Evolutionary conservation across 306 rosid species (phyloP).

Genomic region (Rosa multiflora): DNA sequence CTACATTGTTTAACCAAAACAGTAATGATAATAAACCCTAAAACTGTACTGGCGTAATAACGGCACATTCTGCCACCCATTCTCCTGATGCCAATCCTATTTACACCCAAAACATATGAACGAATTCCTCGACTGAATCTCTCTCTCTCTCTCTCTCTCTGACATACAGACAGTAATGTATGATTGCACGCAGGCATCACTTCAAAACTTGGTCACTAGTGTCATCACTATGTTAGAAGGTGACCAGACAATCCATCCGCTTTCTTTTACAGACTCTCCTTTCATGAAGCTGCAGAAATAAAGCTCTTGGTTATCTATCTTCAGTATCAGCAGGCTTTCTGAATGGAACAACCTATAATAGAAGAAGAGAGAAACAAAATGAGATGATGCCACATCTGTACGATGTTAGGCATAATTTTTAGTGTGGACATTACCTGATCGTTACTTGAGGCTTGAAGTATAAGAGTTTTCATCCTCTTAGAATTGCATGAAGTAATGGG

Average conservation of each 20-base stretch:
- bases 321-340: conserved; percentile 27
- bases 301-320: conserved; percentile 29
- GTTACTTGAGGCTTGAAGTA: conserved; percentile 22
- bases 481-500: conserved; percentile 13
- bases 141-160: not conserved
- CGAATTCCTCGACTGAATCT: not conserved
- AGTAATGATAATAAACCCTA: not conserved
- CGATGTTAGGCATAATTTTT: not conserved
- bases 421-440: conserved; percentile 43
- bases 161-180: not conserved
- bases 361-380: not conserved
- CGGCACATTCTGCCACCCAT: not conserved
- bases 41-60: conserved; percentile 9
- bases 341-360: conserved; percentile 42
- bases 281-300: conserved; percentile 29
- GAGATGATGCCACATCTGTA: not conserved
- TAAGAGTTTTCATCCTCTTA: conserved; percentile 35
- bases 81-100: conserved; percentile 2
- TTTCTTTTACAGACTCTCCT: not conserved
- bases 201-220: not conserved
- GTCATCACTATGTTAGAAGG: not conserved
- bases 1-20: not conserved
- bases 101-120: not conserved
- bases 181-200: not conserved
- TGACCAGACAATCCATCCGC: not conserved